phyloP scores from a whole-genome alignment of 78 protist species.

The Dictyostelium firmibasis region DNA sequence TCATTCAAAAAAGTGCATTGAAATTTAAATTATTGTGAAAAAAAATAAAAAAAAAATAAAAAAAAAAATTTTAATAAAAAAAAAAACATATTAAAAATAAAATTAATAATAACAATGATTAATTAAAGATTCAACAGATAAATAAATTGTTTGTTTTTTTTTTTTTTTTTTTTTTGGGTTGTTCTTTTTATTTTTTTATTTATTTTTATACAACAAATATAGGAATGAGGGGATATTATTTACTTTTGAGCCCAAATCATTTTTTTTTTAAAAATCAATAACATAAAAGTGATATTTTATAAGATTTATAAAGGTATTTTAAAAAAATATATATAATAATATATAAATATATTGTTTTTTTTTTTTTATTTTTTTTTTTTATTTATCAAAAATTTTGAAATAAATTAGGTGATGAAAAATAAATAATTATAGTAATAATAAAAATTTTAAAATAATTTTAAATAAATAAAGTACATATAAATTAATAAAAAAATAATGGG shows the following conservation, averaged over 20 bases:
- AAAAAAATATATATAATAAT: background rate
- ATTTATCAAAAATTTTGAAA: background rate
- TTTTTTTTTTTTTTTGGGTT: too few relatives aligned
- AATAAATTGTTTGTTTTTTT: too few relatives aligned
- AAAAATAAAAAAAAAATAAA: background rate
- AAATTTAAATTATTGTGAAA: background rate
- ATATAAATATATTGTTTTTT: too few relatives aligned
- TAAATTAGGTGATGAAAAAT: background rate
- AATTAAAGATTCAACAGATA: background rate
- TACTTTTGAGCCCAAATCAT: constrained; percentile 4
- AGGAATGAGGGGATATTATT: background rate
- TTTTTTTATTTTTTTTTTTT: too few relatives aligned
- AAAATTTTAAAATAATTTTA: background rate
- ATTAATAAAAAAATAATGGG: background rate
- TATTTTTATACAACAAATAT: too few relatives aligned
- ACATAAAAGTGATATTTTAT: background rate
- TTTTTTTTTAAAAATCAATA: background rate
- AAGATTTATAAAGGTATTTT: background rate
- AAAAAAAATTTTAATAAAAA: too few relatives aligned
- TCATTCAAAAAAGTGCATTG: background rate
- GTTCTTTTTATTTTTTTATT: too few relatives aligned
- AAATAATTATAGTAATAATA: background rate
- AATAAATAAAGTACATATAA: background rate
- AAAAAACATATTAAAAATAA: too few relatives aligned
- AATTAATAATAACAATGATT: background rate